Evolutionary conservation across 78 protist genomes (phyloP), one percentile per base, ranked within the genome.

Genomic region (Chrysochromulina tobinii): DNA sequence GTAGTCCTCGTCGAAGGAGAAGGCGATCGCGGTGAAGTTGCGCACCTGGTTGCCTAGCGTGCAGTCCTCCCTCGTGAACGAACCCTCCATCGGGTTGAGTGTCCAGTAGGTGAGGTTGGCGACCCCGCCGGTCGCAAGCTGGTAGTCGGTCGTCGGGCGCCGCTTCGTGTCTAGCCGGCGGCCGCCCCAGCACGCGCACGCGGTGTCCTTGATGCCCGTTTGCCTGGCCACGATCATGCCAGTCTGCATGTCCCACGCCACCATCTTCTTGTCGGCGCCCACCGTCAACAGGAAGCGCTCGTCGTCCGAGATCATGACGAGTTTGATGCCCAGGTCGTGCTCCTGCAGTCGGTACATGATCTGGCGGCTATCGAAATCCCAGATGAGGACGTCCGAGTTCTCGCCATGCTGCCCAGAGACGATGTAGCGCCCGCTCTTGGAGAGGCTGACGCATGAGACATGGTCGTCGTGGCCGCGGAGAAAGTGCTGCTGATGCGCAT

Each of bases 361-460:
- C 15, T 12, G 7, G 18, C 57, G 53, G 54, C 50, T 15, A 21
- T 59, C 89, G 25, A 91, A 55, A 59, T 94, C 95, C 95, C 95
- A 94, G 54, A 94, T 89, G 53, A 87, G 50, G 20, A 91, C 94
- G 79, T 94, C 95, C 2, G 94, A 69, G 53, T 87, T 81, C 14
- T n/a, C 73, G 1, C 95, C 95, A 3, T 2, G 9, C 75, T 92
- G 92, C 4, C 92, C 94, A 1, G 89, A 66, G 2, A 81, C 93
- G 53, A 27, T 55, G 58, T 57, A 48, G 38, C 89, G 14, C 0
- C 93, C 95, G 4, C 54, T 21, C 11, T 88, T 1, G n/a, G 89
- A 85, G 50, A 93, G 27, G 25, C 57, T 75, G 23, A 93, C 20
- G 57, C 86, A 50, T 0, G 81, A 11, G 66, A 93, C 53, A 15